phyloP scores from a whole-genome alignment of 352 stramenopile species.

The Globisporangium viniferum region DNA sequence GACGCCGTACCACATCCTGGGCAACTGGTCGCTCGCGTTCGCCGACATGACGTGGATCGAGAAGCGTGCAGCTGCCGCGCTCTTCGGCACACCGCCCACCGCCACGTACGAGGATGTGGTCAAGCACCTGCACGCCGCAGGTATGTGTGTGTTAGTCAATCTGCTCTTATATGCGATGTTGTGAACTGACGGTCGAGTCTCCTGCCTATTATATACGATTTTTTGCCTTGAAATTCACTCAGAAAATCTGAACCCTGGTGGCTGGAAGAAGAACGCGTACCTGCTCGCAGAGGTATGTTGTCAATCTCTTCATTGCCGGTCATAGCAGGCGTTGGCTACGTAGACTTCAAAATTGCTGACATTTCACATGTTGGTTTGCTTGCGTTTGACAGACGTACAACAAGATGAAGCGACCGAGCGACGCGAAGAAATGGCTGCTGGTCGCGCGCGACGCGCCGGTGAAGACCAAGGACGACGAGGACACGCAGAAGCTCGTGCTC shows the following conservation, averaged over 20 bases:
- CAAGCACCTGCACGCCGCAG: constrained; percentile 46
- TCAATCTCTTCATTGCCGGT: neutral
- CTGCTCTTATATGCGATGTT: neutral
- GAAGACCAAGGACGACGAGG: constrained; percentile 61
- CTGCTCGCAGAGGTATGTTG: constrained; percentile 45
- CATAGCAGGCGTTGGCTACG: neutral
- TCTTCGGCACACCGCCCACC: constrained; percentile 62
- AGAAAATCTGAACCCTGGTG: constrained; percentile 63
- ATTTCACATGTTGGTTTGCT: neutral
- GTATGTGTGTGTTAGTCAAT: constrained; percentile 22
- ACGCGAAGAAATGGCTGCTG: constrained; percentile 44
- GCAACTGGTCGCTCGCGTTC: constrained; percentile 77
- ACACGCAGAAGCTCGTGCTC: constrained; percentile 41
- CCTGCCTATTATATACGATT: neutral
- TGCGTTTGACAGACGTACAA: constrained; percentile 43
- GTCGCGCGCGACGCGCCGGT: constrained; percentile 45
- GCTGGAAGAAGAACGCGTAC: constrained; percentile 80
- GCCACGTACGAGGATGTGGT: constrained; percentile 65
- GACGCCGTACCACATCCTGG: constrained; percentile 66
- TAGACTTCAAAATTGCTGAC: neutral
- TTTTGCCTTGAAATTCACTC: neutral
- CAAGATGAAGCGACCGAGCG: constrained; percentile 57
- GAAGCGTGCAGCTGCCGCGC: constrained; percentile 51
- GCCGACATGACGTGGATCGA: constrained; percentile 79
- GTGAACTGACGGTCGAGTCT: neutral